Percentiles rank a stretch among this genome's conserved stretches.
These are phyloP conservation scores for Hypholoma fasciculare DNA, from an alignment of 768 basidiomycete species.

Conservation along the genomic window DNA sequence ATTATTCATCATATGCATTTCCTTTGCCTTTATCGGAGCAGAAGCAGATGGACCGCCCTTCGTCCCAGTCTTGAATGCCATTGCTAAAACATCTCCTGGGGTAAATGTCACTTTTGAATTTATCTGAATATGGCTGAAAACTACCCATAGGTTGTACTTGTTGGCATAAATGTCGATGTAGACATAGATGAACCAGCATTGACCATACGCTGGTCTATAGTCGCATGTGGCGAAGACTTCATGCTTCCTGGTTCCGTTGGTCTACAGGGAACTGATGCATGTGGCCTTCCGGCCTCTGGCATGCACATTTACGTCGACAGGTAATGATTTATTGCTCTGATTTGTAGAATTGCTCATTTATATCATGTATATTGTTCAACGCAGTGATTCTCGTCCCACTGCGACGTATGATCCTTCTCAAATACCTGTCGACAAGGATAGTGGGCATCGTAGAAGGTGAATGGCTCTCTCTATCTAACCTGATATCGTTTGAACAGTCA, in stretches of 20 bases:
- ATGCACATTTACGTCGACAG: slow-evolving; percentile 50
- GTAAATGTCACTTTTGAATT: slow-evolving; percentile 27
- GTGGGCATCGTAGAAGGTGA: slow-evolving; percentile 44
- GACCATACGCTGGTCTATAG: slow-evolving; percentile 55
- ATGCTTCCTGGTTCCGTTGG: slow-evolving; percentile 48
- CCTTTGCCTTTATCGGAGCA: slow-evolving; percentile 48
- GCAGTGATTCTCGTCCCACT: slow-evolving; percentile 34
- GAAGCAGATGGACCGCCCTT: slow-evolving; percentile 41
- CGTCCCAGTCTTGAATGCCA: slow-evolving; percentile 36
- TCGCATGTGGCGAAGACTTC: slow-evolving; percentile 48
- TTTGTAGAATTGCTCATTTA: not conserved
- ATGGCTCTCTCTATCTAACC: not conserved
- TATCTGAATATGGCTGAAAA: slow-evolving; percentile 2
- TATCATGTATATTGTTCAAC: not conserved
- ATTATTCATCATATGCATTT: slow-evolving; percentile 48
- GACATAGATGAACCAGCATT: slow-evolving; percentile 60
- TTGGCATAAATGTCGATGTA: slow-evolving; percentile 58
- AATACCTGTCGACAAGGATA: slow-evolving; percentile 42
- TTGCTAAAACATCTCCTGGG: slow-evolving; percentile 43
- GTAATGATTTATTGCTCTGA: slow-evolving; percentile 29
- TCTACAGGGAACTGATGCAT: slow-evolving; percentile 40
- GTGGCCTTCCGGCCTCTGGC: slow-evolving; percentile 46
- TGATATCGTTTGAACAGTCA: not conserved
- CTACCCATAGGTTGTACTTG: slow-evolving; percentile 44
- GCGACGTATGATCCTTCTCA: slow-evolving; percentile 44